phyloP scores from a whole-genome alignment of 1,284 basidiomycete species.

The Leucoagaricus sp. region DNA sequence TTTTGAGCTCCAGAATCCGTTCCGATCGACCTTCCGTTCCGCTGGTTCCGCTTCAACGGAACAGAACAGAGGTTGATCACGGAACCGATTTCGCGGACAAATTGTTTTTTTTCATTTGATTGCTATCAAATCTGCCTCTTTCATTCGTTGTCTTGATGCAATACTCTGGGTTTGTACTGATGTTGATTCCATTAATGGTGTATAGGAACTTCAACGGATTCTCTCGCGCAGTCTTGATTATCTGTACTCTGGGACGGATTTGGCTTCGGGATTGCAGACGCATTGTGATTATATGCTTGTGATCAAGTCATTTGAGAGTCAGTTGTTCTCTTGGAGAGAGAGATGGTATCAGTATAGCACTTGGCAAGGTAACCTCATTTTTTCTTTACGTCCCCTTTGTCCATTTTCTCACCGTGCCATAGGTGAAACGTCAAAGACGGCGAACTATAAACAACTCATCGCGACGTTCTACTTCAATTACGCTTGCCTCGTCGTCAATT shows the following conservation, averaged over 20 bases:
- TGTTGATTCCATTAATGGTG: neutral
- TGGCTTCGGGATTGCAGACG: constrained; percentile 83
- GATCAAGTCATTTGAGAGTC: constrained; percentile 83
- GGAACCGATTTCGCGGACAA: too few species aligned
- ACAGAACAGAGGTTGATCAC: neutral
- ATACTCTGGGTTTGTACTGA: constrained; percentile 2
- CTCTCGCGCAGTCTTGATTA: constrained; percentile 88
- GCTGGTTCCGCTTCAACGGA: neutral
- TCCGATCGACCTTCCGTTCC: neutral
- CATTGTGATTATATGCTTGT: constrained; percentile 86
- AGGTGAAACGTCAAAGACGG: constrained; percentile 33
- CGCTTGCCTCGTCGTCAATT: constrained; percentile 86
- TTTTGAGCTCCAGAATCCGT: neutral
- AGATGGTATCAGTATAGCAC: constrained; percentile 50
- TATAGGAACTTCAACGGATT: constrained; percentile 82
- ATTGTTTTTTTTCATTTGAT: too few species aligned
- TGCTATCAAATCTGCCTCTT: neutral
- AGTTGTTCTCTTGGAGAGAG: constrained; percentile 70
- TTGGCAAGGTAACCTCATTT: constrained; percentile 29
- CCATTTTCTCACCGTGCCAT: constrained; percentile 3
- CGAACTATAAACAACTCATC: constrained; percentile 53
- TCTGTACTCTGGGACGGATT: constrained; percentile 82
- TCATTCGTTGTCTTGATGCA: neutral
- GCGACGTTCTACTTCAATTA: constrained; percentile 84
- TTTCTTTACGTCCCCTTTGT: constrained; percentile 10